Evolutionary conservation across 2,329 filamentous ascomycete species (phyloP), one percentile per base, ranked within the genome.

Genomic region (Fusarium piperis): DNA sequence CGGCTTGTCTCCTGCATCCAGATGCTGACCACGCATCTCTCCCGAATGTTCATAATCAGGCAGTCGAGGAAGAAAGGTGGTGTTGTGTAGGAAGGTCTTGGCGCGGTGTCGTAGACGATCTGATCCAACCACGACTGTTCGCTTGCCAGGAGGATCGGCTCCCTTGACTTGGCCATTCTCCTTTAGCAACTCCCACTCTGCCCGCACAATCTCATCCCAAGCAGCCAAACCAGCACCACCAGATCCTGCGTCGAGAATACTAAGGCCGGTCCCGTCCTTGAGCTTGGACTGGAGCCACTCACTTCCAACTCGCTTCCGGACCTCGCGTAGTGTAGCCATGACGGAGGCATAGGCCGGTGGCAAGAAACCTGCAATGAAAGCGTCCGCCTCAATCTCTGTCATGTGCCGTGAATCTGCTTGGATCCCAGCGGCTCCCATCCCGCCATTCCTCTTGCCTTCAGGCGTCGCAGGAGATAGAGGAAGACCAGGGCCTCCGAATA

Each of bases 51-150:
- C 81, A 71, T 95, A 94, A 77, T 98, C 94, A 0, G 96, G 96
- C n/a, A 98, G 84, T 5, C 95, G 91, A 9, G 95, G 95, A 9
- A 99, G 86, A 78, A 99, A 98, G 0, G 93, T 97, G 0, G 96
- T 98, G 79, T 98, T 92, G 38, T 97, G 88, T 13, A 99, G 84
- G 70, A 98, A 88, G 18, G 85, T 86, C 72, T 94, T 94, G 26
- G 94, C 86, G 33, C 94, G 92, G 62, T 93, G 86, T 18, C 94
- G 90, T 30, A 99, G 85, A 3, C 90, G 84, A 68, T 94, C 89
- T 0, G 94, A 93, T 0, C 91, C 94, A 3, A 93, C 90, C 4
- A 98, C 83, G 2, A 97, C 94, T 0, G 94, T 95, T 60, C 93
- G 92, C 79, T 92, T 94, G 1, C 94, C 93, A 4, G 88, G 85